phyloP scores from a whole-genome alignment of 2,329 filamentous ascomycete species.

The Botrytis porri region DNA sequence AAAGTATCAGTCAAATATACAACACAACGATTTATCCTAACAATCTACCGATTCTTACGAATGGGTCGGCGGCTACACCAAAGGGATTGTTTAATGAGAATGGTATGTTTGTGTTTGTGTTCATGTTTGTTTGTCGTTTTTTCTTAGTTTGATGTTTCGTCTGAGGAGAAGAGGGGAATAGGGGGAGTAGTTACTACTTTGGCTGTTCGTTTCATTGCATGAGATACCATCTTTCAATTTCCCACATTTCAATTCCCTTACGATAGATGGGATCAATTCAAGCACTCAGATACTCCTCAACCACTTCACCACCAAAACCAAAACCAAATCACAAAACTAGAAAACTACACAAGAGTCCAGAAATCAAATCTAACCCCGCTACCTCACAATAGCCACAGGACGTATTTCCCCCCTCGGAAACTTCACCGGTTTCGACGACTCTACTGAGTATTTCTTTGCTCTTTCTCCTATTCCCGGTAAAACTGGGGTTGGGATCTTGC shows the following conservation, averaged over 20 bases:
- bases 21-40: constrained; percentile 6
- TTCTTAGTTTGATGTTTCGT: neutral
- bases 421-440: constrained; percentile 43
- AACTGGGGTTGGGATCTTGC: neutral
- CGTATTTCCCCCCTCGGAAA: constrained; percentile 31
- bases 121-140: no score
- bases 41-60: neutral
- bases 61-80: neutral
- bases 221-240: no score
- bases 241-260: no score
- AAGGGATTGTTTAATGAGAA: neutral
- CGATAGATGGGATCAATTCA: no score
- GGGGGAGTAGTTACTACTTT: no score
- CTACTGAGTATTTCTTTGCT: constrained; percentile 47
- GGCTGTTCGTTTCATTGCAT: neutral
- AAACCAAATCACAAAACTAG: no score
- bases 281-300: no score
- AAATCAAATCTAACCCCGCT: neutral
- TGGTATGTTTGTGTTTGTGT: neutral
- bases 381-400: neutral
- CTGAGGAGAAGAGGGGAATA: no score
- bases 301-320: no score
- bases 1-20: constrained; percentile 22
- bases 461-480: constrained; percentile 40
- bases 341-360: neutral